Conservation (phyloP, 1,284 basidiomycete species). For the Afroboletus lepidellus region DNA sequence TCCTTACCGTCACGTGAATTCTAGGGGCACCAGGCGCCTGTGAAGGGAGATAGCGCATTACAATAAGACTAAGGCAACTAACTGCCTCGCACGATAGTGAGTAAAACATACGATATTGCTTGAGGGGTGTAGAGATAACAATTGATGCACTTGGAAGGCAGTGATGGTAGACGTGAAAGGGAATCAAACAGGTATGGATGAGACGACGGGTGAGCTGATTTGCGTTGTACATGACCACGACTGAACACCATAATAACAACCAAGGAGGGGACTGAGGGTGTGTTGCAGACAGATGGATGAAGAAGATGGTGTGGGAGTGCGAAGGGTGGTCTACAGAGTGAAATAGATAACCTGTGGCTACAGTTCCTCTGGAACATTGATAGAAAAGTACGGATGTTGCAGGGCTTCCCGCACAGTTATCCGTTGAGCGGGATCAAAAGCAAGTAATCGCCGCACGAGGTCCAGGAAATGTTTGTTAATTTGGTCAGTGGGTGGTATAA, state of each 20-base stretch:
- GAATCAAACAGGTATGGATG: conserved; percentile 33
- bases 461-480: conserved; percentile 83
- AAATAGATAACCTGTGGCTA: conserved; percentile 41
- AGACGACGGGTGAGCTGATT: conserved; percentile 31
- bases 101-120: conserved; percentile 35
- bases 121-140: conserved; percentile 29
- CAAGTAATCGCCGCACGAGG: conserved; percentile 83
- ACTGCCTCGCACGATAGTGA: conserved; percentile 16
- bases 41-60: conserved; percentile 20
- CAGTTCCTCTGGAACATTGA: conserved; percentile 59
- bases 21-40: conserved; percentile 14
- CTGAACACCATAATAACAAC: conserved; percentile 39
- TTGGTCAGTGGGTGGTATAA: conserved; percentile 73
- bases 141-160: conserved; percentile 32
- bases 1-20: conserved; percentile 17
- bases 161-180: conserved; percentile 20
- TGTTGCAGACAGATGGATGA: conserved; percentile 26
- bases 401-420: conserved; percentile 87
- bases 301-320: conserved; percentile 22
- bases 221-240: conserved; percentile 40
- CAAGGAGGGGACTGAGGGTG: conserved; percentile 26
- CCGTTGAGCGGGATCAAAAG: conserved; percentile 88
- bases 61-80: conserved; percentile 18
- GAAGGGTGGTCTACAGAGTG: conserved; percentile 35
- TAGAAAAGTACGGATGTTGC: conserved; percentile 80